Evolutionary conservation across 2,329 filamentous ascomycete genomes (phyloP), one percentile per base, ranked within the genome.

Genomic region (Lachnellula occidentalis): DNA sequence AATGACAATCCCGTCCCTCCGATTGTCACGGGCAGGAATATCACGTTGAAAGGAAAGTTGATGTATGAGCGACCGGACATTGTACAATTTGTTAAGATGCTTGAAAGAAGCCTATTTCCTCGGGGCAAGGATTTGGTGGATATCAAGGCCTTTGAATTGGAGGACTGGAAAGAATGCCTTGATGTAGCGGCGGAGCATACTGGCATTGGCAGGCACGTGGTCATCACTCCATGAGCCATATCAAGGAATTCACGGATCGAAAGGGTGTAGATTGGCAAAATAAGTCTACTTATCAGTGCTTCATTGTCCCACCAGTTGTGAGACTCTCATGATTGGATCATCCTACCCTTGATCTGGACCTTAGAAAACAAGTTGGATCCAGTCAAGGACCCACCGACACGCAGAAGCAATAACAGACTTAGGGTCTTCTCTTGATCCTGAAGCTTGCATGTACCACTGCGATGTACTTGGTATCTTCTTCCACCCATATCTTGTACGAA

Each of bases 51-150:
- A 14, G 51, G 51, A 7, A 39, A 48, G 42, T 22, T 48, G 31
- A 53, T 53, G 51, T 53, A 53, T 22, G 51, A 53, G 22, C 39
- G 43, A 42, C 43, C 39, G 4, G 43, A 53, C 21, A 45, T 48
- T 12, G 5, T 45, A 19, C 39, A 37, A 15, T 41, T 53, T 21
- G 45, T 53, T 12, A 48, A 53, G 51, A 31, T 53, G 51, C 24
- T 48, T 1, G 51, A 53, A 31, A 41, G 43, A 21, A 45, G 51
- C n/a, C 43, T 45, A 15, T 52, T 45, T 45, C 48, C 48, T 12
- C 42, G 31, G 37, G 48, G 48, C 8, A 43, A 51, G 27, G 48
- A 45, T 22, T 51, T 51, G 22, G 48, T 51, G 48, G 27, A n/a
- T 21, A 51, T 37, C 8, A 27, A 21, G 22, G 14, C 14, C 17